Evolutionary conservation across 108 stramenopile genomes (phyloP).

Genomic region (Parmales sp.): DNA sequence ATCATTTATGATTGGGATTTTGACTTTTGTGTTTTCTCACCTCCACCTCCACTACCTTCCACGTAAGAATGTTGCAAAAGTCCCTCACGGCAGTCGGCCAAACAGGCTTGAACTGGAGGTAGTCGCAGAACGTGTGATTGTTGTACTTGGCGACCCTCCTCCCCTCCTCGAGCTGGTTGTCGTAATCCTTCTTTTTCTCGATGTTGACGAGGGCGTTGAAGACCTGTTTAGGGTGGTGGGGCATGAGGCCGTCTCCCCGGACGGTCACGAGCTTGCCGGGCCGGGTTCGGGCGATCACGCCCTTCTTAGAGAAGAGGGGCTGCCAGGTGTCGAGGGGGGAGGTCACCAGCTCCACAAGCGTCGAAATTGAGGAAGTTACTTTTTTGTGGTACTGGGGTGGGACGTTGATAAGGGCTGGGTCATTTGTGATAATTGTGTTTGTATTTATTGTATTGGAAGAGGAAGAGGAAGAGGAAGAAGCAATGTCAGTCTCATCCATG

Average conservation of each 20-base stretch:
- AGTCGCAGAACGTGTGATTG: slow-evolving; percentile 25
- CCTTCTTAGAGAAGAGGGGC: not conserved
- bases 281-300: not conserved
- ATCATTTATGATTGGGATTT: not conserved
- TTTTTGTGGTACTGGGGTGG: no score
- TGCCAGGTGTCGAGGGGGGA: not conserved
- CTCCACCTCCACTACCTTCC: slow-evolving; percentile 14
- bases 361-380: no score
- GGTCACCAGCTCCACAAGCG: no score
- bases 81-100: slow-evolving; percentile 43
- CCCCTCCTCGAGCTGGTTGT: not conserved
- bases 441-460: no score
- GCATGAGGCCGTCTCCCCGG: not conserved
- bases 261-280: not conserved
- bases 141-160: slow-evolving; percentile 16
- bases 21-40: no score
- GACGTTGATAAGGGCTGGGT: no score
- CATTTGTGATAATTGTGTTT: no score
- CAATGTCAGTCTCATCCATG: no score
- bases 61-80: slow-evolving; percentile 30
- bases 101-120: slow-evolving; percentile 31
- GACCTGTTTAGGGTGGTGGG: not conserved
- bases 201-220: not conserved
- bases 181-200: not conserved
- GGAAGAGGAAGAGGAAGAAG: no score